These are phyloP conservation scores for Senecio squalidus DNA, from an alignment of 140 eudicot genomes.

Conservation along the genomic window DNA sequence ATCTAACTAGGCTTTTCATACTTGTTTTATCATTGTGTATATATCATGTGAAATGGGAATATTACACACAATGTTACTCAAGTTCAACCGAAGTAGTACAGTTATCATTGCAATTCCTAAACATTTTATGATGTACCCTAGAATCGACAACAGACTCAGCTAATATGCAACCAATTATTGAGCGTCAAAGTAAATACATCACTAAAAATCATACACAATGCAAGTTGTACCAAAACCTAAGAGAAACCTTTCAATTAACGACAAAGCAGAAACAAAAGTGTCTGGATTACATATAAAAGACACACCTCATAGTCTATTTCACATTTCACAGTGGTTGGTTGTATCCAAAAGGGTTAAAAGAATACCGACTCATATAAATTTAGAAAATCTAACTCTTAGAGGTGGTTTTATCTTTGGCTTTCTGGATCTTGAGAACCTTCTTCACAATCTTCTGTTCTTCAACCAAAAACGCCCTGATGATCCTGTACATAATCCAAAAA, in stretches of 20 bases:
- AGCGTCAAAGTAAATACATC: neutral
- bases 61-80: too few species aligned
- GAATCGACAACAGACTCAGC: too few species aligned
- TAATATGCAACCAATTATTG: too few species aligned
- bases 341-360: constrained; percentile 17
- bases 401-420: constrained; percentile 46
- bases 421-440: constrained; percentile 65
- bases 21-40: too few species aligned
- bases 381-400: constrained; percentile 28
- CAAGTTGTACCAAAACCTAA: neutral
- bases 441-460: constrained; percentile 69
- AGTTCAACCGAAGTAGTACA: too few species aligned
- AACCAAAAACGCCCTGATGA: constrained; percentile 51
- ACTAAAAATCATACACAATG: neutral
- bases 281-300: neutral
- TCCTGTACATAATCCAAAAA: constrained; percentile 25
- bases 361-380: neutral
- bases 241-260: neutral
- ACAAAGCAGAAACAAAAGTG: neutral
- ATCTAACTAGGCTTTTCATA: too few species aligned
- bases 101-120: too few species aligned
- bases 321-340: constrained; percentile 15
- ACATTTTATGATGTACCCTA: too few species aligned
- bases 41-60: too few species aligned
- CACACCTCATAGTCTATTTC: constrained; percentile 11